Percentiles rank a stretch among this genome's conserved stretches.
phyloP scores from a whole-genome alignment of 208 protist genomes.

The Acanthamoeba sp. region DNA sequence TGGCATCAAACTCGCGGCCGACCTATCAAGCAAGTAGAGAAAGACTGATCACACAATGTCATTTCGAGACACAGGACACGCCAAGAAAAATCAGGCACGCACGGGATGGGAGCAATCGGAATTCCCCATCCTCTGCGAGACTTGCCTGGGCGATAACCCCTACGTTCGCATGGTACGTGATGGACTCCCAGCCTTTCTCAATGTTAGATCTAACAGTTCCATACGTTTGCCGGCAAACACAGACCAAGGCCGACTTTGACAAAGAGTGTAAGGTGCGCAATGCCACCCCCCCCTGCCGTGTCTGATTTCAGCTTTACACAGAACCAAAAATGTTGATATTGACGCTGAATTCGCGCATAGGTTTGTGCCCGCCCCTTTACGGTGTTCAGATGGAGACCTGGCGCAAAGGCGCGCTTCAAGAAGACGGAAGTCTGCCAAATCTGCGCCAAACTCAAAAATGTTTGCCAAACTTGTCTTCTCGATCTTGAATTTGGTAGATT shows the following conservation, averaged over 20 bases:
- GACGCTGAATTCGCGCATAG: neutral
- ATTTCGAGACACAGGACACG: conserved; percentile 60
- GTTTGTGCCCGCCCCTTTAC: conserved; percentile 89
- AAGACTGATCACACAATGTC: neutral
- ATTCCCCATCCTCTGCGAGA: conserved; percentile 93
- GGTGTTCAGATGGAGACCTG: conserved; percentile 91
- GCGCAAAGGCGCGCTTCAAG: conserved; percentile 83
- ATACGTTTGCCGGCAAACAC: neutral
- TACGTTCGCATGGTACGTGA: conserved; percentile 91
- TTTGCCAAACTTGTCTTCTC: conserved; percentile 93
- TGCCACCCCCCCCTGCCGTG: neutral
- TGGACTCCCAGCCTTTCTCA: neutral
- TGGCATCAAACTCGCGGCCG: too few species aligned
- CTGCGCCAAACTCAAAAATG: conserved; percentile 93
- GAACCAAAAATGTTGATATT: neutral
- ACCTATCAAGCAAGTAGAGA: neutral
- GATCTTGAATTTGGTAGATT: conserved; percentile 91
- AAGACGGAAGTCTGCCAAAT: conserved; percentile 92
- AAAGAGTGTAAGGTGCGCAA: conserved; percentile 85
- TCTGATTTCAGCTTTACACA: too few species aligned
- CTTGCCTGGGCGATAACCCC: conserved; percentile 92
- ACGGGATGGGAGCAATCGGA: conserved; percentile 77
- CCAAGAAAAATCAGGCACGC: conserved; percentile 18
- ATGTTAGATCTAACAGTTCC: neutral
- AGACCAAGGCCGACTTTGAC: conserved; percentile 82